These are phyloP conservation scores for Amanita rubescens DNA, from an alignment of 768 basidiomycete species.

Conservation along the genomic window DNA sequence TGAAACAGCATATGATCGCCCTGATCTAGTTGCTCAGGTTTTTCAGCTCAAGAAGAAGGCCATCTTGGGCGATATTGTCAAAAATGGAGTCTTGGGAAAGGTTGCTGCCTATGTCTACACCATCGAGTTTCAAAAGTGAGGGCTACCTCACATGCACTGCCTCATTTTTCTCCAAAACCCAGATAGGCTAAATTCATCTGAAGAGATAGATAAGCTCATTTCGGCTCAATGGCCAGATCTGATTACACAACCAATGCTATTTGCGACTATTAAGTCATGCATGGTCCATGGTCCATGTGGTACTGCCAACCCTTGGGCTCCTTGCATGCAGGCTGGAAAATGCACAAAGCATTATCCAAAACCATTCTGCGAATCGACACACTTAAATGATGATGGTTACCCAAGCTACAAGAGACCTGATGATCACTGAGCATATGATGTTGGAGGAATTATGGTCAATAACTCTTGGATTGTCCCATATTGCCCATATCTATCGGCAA, in stretches of 20 bases:
- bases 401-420: conserved; percentile 18
- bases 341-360: conserved; percentile 26
- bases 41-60: conserved; percentile 36
- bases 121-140: conserved; percentile 53
- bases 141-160: conserved; percentile 48
- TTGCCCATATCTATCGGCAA: background rate
- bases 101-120: conserved; percentile 38
- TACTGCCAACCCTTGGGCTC: conserved; percentile 17
- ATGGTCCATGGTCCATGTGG: conserved; percentile 36
- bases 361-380: conserved; percentile 18
- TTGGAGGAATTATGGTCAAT: too few species aligned
- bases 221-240: conserved; percentile 31
- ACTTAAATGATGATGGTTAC: conserved; percentile 15
- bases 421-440: too few species aligned
- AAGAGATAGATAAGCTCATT: too few species aligned
- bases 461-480: too few species aligned
- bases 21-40: conserved; percentile 39
- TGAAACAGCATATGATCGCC: conserved; percentile 33
- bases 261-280: conserved; percentile 24
- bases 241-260: conserved; percentile 23
- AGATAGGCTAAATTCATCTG: conserved; percentile 20
- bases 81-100: conserved; percentile 32
- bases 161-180: conserved; percentile 32
- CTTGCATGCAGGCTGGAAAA: conserved; percentile 32
- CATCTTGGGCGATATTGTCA: conserved; percentile 26